Evolutionary conservation across 139 green algal species (phyloP).

Genomic region (Nannochloris sp.): DNA sequence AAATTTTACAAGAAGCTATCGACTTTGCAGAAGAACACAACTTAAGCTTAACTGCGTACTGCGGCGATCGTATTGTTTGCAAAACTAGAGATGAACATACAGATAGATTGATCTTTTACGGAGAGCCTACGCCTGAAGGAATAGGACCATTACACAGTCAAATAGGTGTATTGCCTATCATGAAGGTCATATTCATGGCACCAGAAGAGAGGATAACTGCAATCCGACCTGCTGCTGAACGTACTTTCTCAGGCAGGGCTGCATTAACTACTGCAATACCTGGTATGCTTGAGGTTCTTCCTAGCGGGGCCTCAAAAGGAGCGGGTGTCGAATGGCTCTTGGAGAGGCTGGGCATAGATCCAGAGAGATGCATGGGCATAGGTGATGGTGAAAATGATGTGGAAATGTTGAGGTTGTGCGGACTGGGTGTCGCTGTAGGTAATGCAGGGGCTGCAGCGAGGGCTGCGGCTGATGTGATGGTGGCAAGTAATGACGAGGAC

Average conservation of each 20-base stretch:
- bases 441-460: conserved; percentile 51
- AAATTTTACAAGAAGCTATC: conserved; percentile 42
- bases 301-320: conserved; percentile 61
- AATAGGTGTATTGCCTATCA: conserved; percentile 12
- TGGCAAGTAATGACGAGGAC: conserved; percentile 75
- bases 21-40: conserved; percentile 35
- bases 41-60: conserved; percentile 52
- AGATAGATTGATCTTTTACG: conserved; percentile 68
- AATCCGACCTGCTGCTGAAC: conserved; percentile 19
- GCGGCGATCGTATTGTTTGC: conserved; percentile 62
- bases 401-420: conserved; percentile 73
- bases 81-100: conserved; percentile 51
- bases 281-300: conserved; percentile 85
- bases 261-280: conserved; percentile 59
- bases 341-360: conserved; percentile 31
- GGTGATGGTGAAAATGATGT: conserved; percentile 87
- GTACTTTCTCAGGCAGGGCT: conserved; percentile 23
- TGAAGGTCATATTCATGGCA: conserved; percentile 72
- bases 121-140: conserved; percentile 53
- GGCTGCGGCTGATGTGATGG: conserved; percentile 45
- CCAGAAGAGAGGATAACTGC: neutral
- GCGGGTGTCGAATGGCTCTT: conserved; percentile 43
- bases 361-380: conserved; percentile 60
- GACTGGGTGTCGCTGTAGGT: conserved; percentile 66
- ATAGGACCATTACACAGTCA: conserved; percentile 11